phyloP scores from a whole-genome alignment of 2,329 filamentous ascomycete species.

The Gyromitra esculenta region DNA sequence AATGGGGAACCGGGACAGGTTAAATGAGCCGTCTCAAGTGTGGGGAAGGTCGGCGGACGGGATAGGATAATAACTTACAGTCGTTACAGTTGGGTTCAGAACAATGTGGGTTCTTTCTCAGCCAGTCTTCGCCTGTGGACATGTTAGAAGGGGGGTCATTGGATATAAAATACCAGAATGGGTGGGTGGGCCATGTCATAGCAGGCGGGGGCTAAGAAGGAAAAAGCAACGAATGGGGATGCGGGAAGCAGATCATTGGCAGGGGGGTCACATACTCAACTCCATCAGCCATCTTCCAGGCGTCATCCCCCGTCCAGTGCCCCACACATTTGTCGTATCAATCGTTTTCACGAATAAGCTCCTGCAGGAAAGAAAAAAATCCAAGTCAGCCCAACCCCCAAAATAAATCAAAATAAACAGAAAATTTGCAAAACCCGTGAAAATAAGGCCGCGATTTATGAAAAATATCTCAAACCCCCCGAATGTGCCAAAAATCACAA shows the following conservation, averaged over 20 bases:
- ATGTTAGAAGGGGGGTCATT: conserved; percentile 47
- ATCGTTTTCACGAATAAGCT: conserved; percentile 58
- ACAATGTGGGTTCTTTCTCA: conserved; percentile 54
- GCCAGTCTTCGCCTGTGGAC: conserved; percentile 51
- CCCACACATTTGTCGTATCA: conserved; percentile 55
- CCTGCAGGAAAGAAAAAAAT: conserved; percentile 48
- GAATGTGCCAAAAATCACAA: conserved; percentile 18
- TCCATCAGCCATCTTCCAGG: conserved; percentile 57
- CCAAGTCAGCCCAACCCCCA: conserved; percentile 13
- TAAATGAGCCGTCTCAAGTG: conserved; percentile 27
- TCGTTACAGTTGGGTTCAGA: conserved; percentile 52
- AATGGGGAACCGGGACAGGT: conserved; percentile 23
- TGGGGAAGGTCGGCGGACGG: conserved; percentile 5
- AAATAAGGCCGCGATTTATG: too few relatives aligned
- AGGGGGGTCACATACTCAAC: conserved; percentile 55
- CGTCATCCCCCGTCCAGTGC: conserved; percentile 53
- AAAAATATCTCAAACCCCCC: background rate
- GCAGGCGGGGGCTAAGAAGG: conserved; percentile 9
- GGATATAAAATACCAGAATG: conserved; percentile 34
- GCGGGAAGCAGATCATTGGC: conserved; percentile 46
- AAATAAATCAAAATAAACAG: conserved; percentile 33
- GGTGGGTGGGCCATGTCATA: conserved; percentile 10
- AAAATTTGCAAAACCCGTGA: background rate
- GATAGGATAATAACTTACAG: conserved; percentile 52
- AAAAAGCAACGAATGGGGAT: conserved; percentile 46